phyloP scores from a whole-genome alignment of 2,329 filamentous ascomycete genomes.

The Chrysosphaeria jannelii region DNA sequence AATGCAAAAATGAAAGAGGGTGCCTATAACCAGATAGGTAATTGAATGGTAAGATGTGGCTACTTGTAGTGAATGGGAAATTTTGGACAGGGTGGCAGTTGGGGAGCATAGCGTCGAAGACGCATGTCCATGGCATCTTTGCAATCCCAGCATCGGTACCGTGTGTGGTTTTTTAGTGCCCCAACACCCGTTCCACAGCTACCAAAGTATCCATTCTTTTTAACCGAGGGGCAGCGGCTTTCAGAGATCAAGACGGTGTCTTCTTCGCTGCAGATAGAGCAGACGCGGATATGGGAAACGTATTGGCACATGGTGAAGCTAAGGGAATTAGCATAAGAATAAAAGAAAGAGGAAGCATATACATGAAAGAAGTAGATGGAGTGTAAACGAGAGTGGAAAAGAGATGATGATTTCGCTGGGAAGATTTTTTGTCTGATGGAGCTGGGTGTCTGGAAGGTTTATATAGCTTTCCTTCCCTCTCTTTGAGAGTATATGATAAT shows the following conservation, averaged over 20 bases:
- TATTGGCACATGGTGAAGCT: constrained; percentile 11
- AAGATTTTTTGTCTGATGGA: no score
- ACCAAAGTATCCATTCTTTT: constrained; percentile 10
- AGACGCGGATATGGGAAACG: constrained; percentile 11
- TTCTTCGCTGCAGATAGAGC: constrained; percentile 9
- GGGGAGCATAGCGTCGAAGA: no score
- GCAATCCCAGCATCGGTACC: constrained; percentile 12
- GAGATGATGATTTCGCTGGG: no score
- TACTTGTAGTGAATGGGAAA: no score
- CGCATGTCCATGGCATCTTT: constrained; percentile 7
- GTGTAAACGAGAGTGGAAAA: background rate
- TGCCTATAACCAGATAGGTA: no score
- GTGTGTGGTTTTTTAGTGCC: constrained; percentile 7
- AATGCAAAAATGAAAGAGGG: no score
- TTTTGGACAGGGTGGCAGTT: no score
- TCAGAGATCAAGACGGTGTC: constrained; percentile 14
- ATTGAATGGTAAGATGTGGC: no score
- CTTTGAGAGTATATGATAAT: no score
- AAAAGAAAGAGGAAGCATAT: background rate
- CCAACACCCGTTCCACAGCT: constrained; percentile 10
- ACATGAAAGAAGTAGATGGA: background rate
- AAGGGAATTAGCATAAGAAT: background rate
- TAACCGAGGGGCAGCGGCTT: constrained; percentile 9
- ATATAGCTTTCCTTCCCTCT: no score
- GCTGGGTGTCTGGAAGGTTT: no score